Conservation (phyloP, 352 stramenopile species). For the Thalassiosira oceanica region DNA sequence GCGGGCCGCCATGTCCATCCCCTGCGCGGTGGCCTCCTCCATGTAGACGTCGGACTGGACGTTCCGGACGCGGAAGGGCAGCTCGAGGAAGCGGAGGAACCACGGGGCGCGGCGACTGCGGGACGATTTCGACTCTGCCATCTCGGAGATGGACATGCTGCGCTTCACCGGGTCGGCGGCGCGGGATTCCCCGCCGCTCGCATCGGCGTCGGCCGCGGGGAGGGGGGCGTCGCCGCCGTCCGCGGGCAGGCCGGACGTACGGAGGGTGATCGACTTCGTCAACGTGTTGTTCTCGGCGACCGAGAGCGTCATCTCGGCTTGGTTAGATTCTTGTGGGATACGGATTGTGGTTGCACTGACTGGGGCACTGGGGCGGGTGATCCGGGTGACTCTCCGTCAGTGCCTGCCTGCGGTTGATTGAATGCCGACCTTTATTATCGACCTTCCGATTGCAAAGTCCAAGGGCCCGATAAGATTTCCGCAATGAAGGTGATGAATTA, state of each 20-base stretch:
- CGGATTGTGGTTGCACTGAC: too few relatives aligned
- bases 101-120: conserved; percentile 13
- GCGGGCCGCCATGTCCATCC: conserved; percentile 36
- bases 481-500: too few relatives aligned
- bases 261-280: neutral
- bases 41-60: conserved; percentile 22
- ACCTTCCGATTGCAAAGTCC: too few relatives aligned
- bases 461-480: too few relatives aligned
- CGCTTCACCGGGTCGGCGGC: conserved; percentile 2
- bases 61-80: conserved; percentile 43
- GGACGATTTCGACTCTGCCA: conserved; percentile 10
- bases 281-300: neutral
- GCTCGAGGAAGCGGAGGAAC: conserved; percentile 39
- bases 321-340: too few relatives aligned
- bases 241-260: neutral
- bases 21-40: conserved; percentile 41
- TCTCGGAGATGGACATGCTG: conserved; percentile 42
- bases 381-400: too few relatives aligned
- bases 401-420: too few relatives aligned
- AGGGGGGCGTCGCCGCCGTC: neutral
- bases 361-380: too few relatives aligned
- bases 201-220: neutral
- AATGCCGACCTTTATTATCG: too few relatives aligned
- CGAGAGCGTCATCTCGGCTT: neutral
- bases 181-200: neutral